These are phyloP conservation scores for Macadamia tetraphylla DNA, from an alignment of 164 flowering plant species.

Conservation along the genomic window DNA sequence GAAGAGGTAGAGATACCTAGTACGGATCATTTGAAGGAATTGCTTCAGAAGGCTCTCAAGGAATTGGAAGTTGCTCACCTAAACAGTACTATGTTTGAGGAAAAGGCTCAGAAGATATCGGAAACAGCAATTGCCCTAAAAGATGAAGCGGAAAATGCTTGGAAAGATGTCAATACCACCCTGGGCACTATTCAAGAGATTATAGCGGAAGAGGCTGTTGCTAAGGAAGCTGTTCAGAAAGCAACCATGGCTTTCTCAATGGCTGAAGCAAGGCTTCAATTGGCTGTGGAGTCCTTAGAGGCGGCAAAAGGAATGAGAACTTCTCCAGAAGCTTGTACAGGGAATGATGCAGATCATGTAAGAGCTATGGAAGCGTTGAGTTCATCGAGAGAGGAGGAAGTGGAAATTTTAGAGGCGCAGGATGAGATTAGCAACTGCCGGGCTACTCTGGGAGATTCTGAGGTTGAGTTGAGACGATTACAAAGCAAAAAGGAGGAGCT, in stretches of 20 bases:
- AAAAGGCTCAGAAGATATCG: slow-evolving; percentile 84
- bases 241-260: slow-evolving; percentile 81
- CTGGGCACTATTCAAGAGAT: slow-evolving; percentile 49
- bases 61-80: slow-evolving; percentile 80
- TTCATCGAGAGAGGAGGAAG: slow-evolving; percentile 30
- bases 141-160: slow-evolving; percentile 71
- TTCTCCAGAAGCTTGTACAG: slow-evolving; percentile 22
- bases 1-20: slow-evolving; percentile 32
- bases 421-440: slow-evolving; percentile 51
- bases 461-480: slow-evolving; percentile 53
- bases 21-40: slow-evolving; percentile 65
- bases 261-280: slow-evolving; percentile 85
- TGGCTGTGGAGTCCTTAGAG: slow-evolving; percentile 46
- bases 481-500: slow-evolving; percentile 67
- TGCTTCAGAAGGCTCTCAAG: slow-evolving; percentile 56
- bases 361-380: slow-evolving; percentile 12
- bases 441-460: slow-evolving; percentile 40
- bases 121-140: slow-evolving; percentile 84
- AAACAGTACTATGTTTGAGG: slow-evolving; percentile 87
- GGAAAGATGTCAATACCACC: slow-evolving; percentile 52
- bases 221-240: slow-evolving; percentile 78
- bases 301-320: slow-evolving; percentile 23
- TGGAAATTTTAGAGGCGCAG: slow-evolving; percentile 45
- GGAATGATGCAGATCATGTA: slow-evolving; percentile 25
- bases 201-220: slow-evolving; percentile 51